Base-by-base conservation (phyloP, 1,284 basidiomycete genomes). In the Cronartium quercuum region DNA sequence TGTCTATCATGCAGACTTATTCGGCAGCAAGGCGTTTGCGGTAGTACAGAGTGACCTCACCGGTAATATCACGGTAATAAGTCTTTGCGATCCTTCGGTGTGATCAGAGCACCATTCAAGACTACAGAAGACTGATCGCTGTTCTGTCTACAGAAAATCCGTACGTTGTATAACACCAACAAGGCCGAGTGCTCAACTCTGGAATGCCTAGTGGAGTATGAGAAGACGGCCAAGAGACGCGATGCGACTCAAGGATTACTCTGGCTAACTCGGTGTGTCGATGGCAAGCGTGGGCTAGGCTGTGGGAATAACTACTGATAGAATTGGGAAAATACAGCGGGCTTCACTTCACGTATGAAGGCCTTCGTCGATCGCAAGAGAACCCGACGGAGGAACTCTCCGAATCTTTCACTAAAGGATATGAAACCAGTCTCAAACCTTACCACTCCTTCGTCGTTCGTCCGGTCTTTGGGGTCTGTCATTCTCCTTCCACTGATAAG, bases 391-490 rank as follows among this genome's bases (percentile, higher is more conserved):
- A 89, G 78, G 91, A 96, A 81, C 86, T 98, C 24, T 81, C 86
- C 7, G 83, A 80, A 1, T 90, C 90, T 51, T 98, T 99, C 83
- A 88, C 85, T 42, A 88, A 89, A 71, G 87, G 90, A 0, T 99
- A 99, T 83, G 89, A 90, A 60, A 85, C 78, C 15, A 93, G 90
- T 29, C 85, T 98, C 79, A 93, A 90, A 83, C 86, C 89, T 81
- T 88, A 89, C 83, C 95, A 98, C 83, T 91, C 88, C 78, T 91
- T 98, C 80, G 83, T 98, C 78, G 88, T 96, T 67, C 89, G 89
- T 80, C 89, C 89, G 18, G 81, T 95, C 51, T 98, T 98, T 83
- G 81, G 87, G 21, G 79, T 80, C 66, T 68, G 78, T 74, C 70
- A 41, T 7, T 35, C 12, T 63, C 60, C 6, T 64, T 40, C 40